A percentile compares a stretch with the other conserved stretches of the same genome.
These are phyloP conservation scores for Dillenia turbinata DNA, from an alignment of 164 flowering plant genomes.

Conservation along the genomic window DNA sequence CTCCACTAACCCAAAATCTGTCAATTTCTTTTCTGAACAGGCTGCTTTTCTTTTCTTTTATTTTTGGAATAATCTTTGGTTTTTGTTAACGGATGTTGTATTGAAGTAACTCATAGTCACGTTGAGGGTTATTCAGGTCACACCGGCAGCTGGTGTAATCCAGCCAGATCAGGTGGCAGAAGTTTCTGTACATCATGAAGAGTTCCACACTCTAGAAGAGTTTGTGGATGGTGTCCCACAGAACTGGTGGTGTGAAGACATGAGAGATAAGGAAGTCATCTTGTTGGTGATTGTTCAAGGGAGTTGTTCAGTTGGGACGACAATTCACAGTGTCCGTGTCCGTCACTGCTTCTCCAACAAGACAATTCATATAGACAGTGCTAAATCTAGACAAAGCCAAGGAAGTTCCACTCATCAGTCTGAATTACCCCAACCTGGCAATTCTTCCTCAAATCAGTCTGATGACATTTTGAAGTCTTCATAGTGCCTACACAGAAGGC, in stretches of 20 bases:
- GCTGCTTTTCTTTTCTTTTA: too few species aligned
- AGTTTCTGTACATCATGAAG: constrained; percentile 65
- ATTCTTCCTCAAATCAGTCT: constrained; percentile 45
- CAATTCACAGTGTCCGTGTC: constrained; percentile 47
- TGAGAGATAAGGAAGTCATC: constrained; percentile 76
- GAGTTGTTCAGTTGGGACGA: constrained; percentile 40
- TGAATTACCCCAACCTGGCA: constrained; percentile 38
- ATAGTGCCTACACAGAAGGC: constrained; percentile 29
- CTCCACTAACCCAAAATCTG: too few species aligned
- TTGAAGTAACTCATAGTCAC: too few species aligned
- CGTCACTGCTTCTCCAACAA: constrained; percentile 58
- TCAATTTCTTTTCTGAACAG: too few species aligned
- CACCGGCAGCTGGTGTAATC: constrained; percentile 72
- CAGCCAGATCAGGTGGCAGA: constrained; percentile 60
- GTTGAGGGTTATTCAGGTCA: constrained; percentile 42
- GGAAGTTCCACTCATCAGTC: constrained; percentile 49
- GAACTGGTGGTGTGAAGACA: constrained; percentile 89
- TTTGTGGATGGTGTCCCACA: constrained; percentile 77
- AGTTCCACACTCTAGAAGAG: constrained; percentile 58
- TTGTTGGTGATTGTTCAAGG: constrained; percentile 48
- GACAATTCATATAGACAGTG: constrained; percentile 21
- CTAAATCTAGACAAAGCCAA: constrained; percentile 26
- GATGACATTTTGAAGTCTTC: constrained; percentile 43
- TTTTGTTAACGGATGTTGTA: too few species aligned
- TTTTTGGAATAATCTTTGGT: too few species aligned